Conservation (phyloP, 2,329 filamentous ascomycete genomes). For the Coniochaeta prunicola region DNA sequence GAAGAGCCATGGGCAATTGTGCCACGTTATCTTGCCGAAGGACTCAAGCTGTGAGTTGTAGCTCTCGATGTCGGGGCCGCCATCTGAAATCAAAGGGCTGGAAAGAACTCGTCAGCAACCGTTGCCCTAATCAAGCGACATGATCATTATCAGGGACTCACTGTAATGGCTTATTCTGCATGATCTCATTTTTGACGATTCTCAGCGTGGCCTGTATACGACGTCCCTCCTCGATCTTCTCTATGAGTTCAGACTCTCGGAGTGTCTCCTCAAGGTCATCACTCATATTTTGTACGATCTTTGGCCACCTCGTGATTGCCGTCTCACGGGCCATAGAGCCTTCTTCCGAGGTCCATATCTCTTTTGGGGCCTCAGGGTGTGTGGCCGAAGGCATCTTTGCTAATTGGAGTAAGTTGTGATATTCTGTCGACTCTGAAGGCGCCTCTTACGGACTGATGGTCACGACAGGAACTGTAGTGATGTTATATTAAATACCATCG, state of each 20-base stretch:
- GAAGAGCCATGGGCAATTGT: background rate
- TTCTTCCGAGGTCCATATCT: background rate
- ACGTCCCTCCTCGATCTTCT: background rate
- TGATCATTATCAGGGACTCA: background rate
- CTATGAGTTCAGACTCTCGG: background rate
- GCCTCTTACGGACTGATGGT: too few relatives aligned
- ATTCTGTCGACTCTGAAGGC: too few relatives aligned
- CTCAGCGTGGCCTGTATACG: background rate
- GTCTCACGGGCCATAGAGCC: background rate
- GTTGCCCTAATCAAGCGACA: background rate
- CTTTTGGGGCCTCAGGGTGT: background rate
- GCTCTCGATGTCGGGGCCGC: background rate
- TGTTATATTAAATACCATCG: background rate
- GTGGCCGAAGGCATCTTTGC: background rate
- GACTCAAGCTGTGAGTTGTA: background rate
- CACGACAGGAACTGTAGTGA: background rate
- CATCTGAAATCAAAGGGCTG: background rate
- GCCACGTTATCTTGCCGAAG: background rate
- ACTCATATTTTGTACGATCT: background rate
- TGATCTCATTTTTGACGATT: background rate
- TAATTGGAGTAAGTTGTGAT: too few relatives aligned
- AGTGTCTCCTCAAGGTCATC: background rate
- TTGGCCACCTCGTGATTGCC: background rate
- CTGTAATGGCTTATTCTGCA: background rate
- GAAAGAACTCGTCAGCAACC: background rate